phyloP scores from a whole-genome alignment of 495 filamentous ascomycete species.

The Penicillium psychrofluorescens region DNA sequence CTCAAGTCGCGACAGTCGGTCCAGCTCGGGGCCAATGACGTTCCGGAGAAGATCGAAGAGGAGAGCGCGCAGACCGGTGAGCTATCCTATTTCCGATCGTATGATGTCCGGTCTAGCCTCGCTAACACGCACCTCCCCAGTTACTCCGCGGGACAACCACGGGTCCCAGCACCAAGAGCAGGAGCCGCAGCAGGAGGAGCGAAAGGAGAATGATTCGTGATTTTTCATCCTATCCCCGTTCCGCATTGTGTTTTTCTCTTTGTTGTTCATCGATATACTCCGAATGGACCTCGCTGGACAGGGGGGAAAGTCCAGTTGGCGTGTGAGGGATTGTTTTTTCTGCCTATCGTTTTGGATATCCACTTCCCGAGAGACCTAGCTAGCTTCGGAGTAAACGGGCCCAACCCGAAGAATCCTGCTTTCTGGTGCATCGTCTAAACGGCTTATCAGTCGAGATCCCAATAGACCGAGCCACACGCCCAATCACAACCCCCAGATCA shows the following conservation, averaged over 20 bases:
- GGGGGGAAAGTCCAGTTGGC: conserved; percentile 3
- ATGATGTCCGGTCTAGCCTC: not conserved
- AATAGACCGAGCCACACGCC: not conserved
- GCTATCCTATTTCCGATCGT: not conserved
- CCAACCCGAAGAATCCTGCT: no score
- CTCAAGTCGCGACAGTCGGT: conserved; percentile 47
- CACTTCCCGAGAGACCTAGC: not conserved
- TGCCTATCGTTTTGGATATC: conserved; percentile 2
- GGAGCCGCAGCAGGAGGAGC: no score
- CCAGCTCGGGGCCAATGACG: not conserved
- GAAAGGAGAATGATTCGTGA: not conserved
- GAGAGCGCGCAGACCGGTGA: not conserved
- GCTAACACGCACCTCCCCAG: no score
- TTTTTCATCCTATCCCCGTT: not conserved
- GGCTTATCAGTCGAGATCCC: conserved; percentile 1
- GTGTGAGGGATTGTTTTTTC: not conserved
- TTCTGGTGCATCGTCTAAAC: no score
- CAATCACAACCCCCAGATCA: conserved; percentile 4
- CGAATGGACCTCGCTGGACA: not conserved
- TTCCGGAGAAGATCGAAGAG: not conserved
- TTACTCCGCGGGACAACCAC: not conserved
- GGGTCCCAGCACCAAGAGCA: not conserved
- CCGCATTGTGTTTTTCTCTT: not conserved
- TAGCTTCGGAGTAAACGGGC: no score
- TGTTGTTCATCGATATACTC: not conserved